phyloP scores from a whole-genome alignment of 495 filamentous ascomycete species.

The Cladorrhinum samala region DNA sequence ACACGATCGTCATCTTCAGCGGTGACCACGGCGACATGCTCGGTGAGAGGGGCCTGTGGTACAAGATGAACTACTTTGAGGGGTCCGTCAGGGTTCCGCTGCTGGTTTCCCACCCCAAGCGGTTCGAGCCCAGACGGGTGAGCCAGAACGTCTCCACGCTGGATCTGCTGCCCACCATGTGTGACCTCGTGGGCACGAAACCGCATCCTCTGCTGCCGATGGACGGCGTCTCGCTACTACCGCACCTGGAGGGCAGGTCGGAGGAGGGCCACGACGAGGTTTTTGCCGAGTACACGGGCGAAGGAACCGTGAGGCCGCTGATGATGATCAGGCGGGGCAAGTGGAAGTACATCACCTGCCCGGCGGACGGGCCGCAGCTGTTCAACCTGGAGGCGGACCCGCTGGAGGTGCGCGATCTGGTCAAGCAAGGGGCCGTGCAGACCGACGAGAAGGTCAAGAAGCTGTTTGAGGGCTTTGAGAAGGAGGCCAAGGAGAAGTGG shows the following conservation, averaged over 20 bases:
- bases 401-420: conserved; percentile 65
- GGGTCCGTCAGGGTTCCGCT: conserved; percentile 77
- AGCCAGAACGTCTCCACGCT: conserved; percentile 75
- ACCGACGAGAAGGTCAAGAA: conserved; percentile 38
- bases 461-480: conserved; percentile 54
- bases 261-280: conserved; percentile 59
- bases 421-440: conserved; percentile 28
- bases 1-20: conserved; percentile 82
- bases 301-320: conserved; percentile 78
- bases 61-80: conserved; percentile 93
- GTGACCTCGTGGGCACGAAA: conserved; percentile 64
- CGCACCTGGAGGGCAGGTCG: conserved; percentile 57
- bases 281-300: conserved; percentile 82
- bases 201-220: conserved; percentile 60
- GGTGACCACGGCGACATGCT: conserved; percentile 93
- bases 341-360: conserved; percentile 80
- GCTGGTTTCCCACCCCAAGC: conserved; percentile 63
- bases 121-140: conserved; percentile 62
- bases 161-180: conserved; percentile 79
- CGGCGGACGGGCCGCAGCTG: conserved; percentile 72
- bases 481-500: conserved; percentile 64
- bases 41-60: conserved; percentile 83
- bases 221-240: conserved; percentile 68
- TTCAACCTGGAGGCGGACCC: conserved; percentile 71
- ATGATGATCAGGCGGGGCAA: conserved; percentile 81